Evolutionary conservation across 1,284 basidiomycete species (phyloP).

Genomic region (Malassezia globosa): DNA sequence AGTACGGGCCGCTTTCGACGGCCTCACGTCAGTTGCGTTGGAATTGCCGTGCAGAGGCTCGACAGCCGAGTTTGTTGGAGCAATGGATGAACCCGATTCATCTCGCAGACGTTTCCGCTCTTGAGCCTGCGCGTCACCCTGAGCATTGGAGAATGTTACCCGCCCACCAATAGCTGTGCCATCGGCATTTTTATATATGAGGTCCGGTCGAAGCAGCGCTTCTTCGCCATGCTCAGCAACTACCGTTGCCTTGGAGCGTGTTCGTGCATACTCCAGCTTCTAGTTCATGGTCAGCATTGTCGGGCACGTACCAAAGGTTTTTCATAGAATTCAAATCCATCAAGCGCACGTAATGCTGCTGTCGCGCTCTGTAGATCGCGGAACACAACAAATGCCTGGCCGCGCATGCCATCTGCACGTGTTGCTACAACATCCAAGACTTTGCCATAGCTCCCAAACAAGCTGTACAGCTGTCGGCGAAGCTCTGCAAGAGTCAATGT

Average conservation of each 20-base stretch:
- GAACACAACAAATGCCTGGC: constrained; percentile 94
- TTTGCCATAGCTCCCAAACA: constrained; percentile 86
- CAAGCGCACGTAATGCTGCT: constrained; percentile 74
- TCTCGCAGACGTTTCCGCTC: constrained; percentile 56
- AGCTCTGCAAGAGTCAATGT: constrained; percentile 54
- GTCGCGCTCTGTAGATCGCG: constrained; percentile 76
- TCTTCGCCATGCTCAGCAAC: constrained; percentile 27
- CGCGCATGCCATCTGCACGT: constrained; percentile 73
- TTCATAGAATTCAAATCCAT: constrained; percentile 85
- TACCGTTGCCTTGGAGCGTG: constrained; percentile 67
- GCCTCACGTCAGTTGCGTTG: not conserved
- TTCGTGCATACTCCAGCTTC: constrained; percentile 68
- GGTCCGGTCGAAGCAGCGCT: constrained; percentile 24
- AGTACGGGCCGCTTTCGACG: too few species aligned
- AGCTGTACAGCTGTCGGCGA: constrained; percentile 66
- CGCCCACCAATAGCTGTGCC: constrained; percentile 17
- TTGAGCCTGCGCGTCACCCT: constrained; percentile 56
- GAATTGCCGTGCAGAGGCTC: not conserved
- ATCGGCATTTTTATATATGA: constrained; percentile 16
- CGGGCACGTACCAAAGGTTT: constrained; percentile 63
- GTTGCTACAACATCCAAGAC: constrained; percentile 90
- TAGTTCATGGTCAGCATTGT: constrained; percentile 2
- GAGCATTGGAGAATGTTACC: constrained; percentile 49
- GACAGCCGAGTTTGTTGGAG: too few species aligned
- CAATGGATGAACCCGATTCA: constrained; percentile 46